These are phyloP conservation scores for Penicillium sp. DNA, from an alignment of 2,329 filamentous ascomycete genomes.

Conservation along the genomic window DNA sequence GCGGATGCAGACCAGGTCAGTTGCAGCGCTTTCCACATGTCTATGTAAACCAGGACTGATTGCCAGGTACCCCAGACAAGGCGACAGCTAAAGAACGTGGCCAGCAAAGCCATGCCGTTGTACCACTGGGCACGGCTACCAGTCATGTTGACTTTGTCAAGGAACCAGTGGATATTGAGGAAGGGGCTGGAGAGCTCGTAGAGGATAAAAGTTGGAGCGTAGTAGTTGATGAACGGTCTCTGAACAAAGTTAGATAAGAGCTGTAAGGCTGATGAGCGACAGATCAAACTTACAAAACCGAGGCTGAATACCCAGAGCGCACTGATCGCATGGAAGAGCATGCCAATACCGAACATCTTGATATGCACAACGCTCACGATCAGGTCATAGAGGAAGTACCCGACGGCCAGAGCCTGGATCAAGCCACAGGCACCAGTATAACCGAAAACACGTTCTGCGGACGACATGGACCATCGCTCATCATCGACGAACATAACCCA, in stretches of 20 bases:
- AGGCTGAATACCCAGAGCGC: conserved; percentile 59
- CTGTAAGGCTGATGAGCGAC: not conserved
- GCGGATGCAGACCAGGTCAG: conserved; percentile 35
- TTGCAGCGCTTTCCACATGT: conserved; percentile 54
- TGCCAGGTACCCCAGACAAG: conserved; percentile 61
- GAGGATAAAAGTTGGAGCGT: conserved; percentile 61
- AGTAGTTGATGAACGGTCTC: conserved; percentile 63
- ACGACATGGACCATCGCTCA: conserved; percentile 52
- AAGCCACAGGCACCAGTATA: conserved; percentile 58
- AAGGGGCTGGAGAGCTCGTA: conserved; percentile 64
- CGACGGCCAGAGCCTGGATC: conserved; percentile 56
- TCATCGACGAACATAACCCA: conserved; percentile 56
- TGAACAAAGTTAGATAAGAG: conserved; percentile 28
- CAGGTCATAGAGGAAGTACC: conserved; percentile 63
- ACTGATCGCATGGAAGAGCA: conserved; percentile 59
- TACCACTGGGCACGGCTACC: conserved; percentile 58
- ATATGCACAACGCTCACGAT: conserved; percentile 54
- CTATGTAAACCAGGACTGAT: conserved; percentile 55
- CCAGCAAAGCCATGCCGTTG: conserved; percentile 58
- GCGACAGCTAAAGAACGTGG: conserved; percentile 58
- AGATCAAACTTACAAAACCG: conserved; percentile 55
- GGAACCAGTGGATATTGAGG: conserved; percentile 67
- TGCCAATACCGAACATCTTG: conserved; percentile 56
- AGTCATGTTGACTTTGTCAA: conserved; percentile 63
- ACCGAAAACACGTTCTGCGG: conserved; percentile 54